Evolutionary conservation across 257 asterid genomes (phyloP).

Genomic region (Capsicum chinense): DNA sequence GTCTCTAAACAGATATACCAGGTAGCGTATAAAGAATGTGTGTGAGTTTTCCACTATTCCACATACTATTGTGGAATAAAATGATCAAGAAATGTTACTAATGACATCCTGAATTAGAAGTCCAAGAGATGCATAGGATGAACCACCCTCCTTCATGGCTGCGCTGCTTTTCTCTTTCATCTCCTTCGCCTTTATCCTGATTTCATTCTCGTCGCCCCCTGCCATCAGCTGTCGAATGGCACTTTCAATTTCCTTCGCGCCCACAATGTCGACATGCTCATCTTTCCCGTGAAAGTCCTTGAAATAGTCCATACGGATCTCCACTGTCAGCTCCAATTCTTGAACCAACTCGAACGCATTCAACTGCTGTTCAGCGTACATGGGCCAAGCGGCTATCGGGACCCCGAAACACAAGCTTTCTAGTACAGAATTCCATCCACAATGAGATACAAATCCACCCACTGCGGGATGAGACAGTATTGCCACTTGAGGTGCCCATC

Average conservation of each 20-base stretch:
- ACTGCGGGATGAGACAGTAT: no score
- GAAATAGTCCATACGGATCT: constrained; percentile 37
- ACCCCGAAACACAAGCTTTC: no score
- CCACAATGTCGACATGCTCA: neutral
- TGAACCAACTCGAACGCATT: constrained; percentile 39
- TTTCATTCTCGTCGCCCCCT: constrained; percentile 31
- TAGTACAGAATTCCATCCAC: no score
- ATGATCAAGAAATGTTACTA: constrained; percentile 7
- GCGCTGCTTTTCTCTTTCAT: constrained; percentile 48
- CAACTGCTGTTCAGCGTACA: constrained; percentile 41
- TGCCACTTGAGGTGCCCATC: no score
- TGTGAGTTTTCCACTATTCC: no score
- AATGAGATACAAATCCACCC: no score
- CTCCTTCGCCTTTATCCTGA: constrained; percentile 52
- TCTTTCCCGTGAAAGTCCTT: neutral
- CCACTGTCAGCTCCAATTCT: constrained; percentile 39
- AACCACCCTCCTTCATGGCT: constrained; percentile 57
- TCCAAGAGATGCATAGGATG: constrained; percentile 47
- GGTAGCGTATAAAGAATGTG: no score
- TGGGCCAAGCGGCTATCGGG: no score
- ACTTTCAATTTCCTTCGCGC: constrained; percentile 30
- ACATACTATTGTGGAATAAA: neutral
- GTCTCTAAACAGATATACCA: neutral
- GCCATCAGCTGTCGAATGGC: constrained; percentile 32
- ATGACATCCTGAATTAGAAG: constrained; percentile 47